Evolutionary conservation across 495 filamentous ascomycete genomes (phyloP), one percentile per base, ranked within the genome.

Genomic region (Umbilicaria muhlenbergii): DNA sequence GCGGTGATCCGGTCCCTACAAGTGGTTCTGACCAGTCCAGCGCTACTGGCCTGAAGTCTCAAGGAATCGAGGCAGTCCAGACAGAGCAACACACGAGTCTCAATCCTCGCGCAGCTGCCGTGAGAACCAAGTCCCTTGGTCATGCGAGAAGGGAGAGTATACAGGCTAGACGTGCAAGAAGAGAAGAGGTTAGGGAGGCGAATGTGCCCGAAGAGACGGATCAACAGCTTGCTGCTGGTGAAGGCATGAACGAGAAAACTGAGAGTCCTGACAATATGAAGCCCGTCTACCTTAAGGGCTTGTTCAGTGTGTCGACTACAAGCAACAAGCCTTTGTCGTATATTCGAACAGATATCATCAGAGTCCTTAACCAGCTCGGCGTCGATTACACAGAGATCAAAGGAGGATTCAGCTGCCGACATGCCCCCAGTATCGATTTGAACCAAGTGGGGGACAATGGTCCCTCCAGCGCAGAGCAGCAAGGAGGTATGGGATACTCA

Each of bases 291-390:
- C 75, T 99, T 19, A 99, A 99, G 59, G 91, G 91, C 17, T 75
- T 99, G 18, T 99, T 99, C 67, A 95, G 88, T 56, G 91, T 96
- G 32, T 87, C 84, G 4, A 99, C 91, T 0, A 99, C 91, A 2
- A 94, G 87, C 50, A 92, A 81, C 53, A 91, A 87, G 50, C 85
- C 92, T 2, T 69, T 96, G 16, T 57, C 75, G 3, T 71, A 82
- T 47, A 98, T 98, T 48, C 77, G 89, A 34, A 68, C 74, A 13
- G 91, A 99, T 56, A 89, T 99, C 55, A 91, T 94, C 56, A 75
- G 88, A 24, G 91, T 95, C 11, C 62, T 99, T 16, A 81, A 76
- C 42, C 78, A 85, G 59, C 74, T 96, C 5, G 77, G 80, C n/a
- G 86, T 99, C 32, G 83, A 88, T 4, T 94, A 81, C 52, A 77